These are phyloP conservation scores for Microbotryum saponariae DNA, from an alignment of 1,284 basidiomycete genomes.

Conservation along the genomic window DNA sequence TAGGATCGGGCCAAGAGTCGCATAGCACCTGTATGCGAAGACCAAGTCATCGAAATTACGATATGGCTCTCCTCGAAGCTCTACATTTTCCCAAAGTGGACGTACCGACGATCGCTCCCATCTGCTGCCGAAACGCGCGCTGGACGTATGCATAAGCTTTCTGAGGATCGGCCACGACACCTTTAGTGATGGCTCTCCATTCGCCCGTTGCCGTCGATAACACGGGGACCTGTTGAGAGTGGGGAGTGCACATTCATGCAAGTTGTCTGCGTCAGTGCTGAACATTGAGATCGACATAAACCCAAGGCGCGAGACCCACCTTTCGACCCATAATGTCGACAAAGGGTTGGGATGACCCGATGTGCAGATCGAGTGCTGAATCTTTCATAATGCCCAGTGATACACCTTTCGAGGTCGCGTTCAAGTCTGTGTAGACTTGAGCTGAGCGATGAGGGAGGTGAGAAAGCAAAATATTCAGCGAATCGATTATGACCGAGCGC, in stretches of 20 bases:
- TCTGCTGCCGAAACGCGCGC: conserved; percentile 65
- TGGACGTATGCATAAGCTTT: conserved; percentile 72
- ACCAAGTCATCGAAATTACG: too few species aligned
- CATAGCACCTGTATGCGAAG: conserved; percentile 47
- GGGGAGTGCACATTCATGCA: conserved; percentile 18
- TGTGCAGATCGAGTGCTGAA: conserved; percentile 52
- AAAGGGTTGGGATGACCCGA: conserved; percentile 70
- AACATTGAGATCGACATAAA: too few species aligned
- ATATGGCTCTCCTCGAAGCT: too few species aligned
- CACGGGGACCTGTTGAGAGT: conserved; percentile 56
- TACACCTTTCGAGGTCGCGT: conserved; percentile 72
- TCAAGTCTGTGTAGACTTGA: conserved; percentile 85
- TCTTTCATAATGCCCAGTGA: conserved; percentile 64
- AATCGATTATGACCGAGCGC: conserved; percentile 4
- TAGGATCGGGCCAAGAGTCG: conserved; percentile 66
- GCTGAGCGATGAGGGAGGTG: conserved; percentile 47
- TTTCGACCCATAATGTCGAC: conserved; percentile 81
- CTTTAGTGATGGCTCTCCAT: conserved; percentile 71
- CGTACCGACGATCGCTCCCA: conserved; percentile 60
- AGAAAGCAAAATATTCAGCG: conserved; percentile 12
- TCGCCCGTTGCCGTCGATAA: conserved; percentile 59
- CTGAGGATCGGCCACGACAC: conserved; percentile 62
- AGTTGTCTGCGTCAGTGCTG: too few species aligned
- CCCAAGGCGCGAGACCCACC: conserved; percentile 34
- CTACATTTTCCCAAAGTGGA: too few species aligned